Evolutionary conservation across 331 rosid species (phyloP).

Genomic region (Cucumis variabilis): DNA sequence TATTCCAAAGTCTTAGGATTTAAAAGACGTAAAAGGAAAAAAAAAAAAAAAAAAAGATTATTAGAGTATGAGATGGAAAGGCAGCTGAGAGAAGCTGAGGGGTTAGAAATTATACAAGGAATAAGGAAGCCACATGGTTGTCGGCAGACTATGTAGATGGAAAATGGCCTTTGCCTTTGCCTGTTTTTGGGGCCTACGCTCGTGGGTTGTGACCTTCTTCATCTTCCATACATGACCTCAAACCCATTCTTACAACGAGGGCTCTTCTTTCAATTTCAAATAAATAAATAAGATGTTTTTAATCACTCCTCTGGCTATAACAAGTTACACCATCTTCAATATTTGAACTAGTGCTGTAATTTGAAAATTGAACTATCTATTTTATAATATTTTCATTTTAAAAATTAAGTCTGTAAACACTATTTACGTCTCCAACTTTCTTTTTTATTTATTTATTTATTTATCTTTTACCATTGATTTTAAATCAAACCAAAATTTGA

Average conservation of each 20-base stretch:
- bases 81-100: neutral
- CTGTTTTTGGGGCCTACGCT: slow-evolving; percentile 14
- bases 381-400: no score
- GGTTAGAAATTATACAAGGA: neutral
- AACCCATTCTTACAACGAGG: neutral
- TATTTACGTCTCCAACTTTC: no score
- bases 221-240: neutral
- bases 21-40: neutral
- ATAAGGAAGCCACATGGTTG: slow-evolving; percentile 15
- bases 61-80: neutral
- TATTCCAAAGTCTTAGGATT: slow-evolving; percentile 28
- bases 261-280: no score
- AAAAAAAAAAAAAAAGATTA: neutral
- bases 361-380: no score
- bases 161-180: neutral
- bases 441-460: no score
- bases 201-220: neutral
- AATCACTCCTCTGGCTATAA: neutral
- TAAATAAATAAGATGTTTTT: neutral
- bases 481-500: no score
- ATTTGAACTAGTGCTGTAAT: no score
- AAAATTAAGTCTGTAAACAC: no score
- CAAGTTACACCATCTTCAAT: neutral
- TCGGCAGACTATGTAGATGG: slow-evolving; percentile 8
- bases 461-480: no score